These are phyloP conservation scores for Tylopilus balloui DNA, from an alignment of 768 basidiomycete species.

Conservation along the genomic window DNA sequence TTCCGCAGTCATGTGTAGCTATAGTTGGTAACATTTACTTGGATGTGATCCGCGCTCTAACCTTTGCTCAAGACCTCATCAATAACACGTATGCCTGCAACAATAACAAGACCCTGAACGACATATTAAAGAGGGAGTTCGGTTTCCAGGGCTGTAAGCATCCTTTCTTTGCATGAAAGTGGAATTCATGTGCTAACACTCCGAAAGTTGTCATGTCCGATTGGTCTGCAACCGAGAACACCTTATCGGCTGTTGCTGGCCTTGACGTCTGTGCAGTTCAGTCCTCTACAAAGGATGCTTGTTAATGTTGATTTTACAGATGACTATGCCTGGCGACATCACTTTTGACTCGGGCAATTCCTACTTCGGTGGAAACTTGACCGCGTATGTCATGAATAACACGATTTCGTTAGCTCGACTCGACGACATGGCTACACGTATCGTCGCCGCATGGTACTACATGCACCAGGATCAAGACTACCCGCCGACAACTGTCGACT, in stretches of 20 bases:
- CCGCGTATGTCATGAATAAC: conserved; percentile 54
- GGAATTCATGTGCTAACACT: neutral
- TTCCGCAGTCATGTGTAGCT: conserved; percentile 64
- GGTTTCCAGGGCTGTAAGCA: conserved; percentile 59
- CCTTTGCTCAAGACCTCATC: conserved; percentile 39
- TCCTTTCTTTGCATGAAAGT: neutral
- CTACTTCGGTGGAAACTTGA: conserved; percentile 60
- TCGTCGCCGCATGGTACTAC: conserved; percentile 60
- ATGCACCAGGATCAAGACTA: conserved; percentile 31
- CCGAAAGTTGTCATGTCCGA: conserved; percentile 50
- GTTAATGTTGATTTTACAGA: conserved; percentile 35
- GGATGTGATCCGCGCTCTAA: neutral
- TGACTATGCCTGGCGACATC: conserved; percentile 72
- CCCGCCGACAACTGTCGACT: conserved; percentile 23
- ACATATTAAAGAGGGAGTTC: conserved; percentile 60
- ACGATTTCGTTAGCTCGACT: conserved; percentile 54
- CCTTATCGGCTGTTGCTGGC: conserved; percentile 52
- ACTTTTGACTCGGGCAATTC: conserved; percentile 32
- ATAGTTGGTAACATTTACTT: conserved; percentile 32
- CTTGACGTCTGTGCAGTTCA: conserved; percentile 46
- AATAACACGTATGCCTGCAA: conserved; percentile 63
- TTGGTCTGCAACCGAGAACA: conserved; percentile 54
- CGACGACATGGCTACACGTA: conserved; percentile 70
- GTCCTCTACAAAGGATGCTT: neutral
- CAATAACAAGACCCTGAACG: conserved; percentile 54